Evolutionary conservation across 176 grass and related monocot species (phyloP).

Genomic region (Rhipidocladum racemiflorum): DNA sequence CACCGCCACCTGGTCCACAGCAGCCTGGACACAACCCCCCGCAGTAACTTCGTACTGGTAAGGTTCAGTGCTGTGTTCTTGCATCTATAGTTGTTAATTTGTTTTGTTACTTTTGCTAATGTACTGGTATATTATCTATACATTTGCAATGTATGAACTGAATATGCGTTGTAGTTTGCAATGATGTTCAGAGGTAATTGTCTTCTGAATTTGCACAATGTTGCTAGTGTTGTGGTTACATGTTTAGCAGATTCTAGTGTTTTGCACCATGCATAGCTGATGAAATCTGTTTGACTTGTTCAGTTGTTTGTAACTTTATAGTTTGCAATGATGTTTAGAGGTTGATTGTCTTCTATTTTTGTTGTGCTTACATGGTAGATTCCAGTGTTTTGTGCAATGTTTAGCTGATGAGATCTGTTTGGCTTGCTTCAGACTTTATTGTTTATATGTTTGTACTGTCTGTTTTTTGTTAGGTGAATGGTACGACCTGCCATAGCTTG

Average conservation of each 20-base stretch:
- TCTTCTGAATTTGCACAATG: neutral
- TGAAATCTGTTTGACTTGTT: neutral
- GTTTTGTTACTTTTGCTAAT: neutral
- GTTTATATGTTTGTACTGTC: neutral
- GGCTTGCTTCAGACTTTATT: neutral
- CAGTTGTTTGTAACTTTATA: neutral
- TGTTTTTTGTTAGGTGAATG: neutral
- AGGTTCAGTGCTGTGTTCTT: neutral
- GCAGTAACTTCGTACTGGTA: conserved; percentile 52
- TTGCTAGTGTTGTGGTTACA: neutral
- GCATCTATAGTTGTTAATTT: neutral
- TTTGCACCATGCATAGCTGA: neutral
- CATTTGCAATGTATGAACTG: neutral
- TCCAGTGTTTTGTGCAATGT: neutral
- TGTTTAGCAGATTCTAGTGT: neutral
- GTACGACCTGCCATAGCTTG: neutral
- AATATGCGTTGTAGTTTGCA: neutral
- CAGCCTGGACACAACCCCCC: conserved; percentile 80
- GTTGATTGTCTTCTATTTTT: neutral
- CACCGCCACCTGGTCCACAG: conserved; percentile 70
- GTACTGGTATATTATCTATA: neutral
- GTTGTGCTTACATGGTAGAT: neutral
- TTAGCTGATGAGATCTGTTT: neutral
- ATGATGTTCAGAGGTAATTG: neutral
- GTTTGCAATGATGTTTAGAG: neutral